Evolutionary conservation across 257 asterid genomes (phyloP).

Genomic region (Avicennia marina): DNA sequence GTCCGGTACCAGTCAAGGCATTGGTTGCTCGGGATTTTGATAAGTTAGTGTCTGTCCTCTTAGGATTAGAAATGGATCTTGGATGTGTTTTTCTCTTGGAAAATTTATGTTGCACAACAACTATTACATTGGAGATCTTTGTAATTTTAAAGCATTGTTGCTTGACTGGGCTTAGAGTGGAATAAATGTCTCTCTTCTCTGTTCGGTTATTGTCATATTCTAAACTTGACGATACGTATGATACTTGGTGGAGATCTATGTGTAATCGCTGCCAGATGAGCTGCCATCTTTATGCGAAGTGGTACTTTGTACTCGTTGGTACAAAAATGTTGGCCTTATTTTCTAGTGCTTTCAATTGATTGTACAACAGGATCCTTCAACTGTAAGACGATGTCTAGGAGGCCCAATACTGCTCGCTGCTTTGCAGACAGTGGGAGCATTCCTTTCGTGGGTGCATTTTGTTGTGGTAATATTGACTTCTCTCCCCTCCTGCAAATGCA

Average conservation of each 20-base stretch:
- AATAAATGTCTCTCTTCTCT: neutral
- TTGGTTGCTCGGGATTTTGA: constrained; percentile 1
- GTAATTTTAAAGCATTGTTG: constrained; percentile 3
- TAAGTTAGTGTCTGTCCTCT: neutral
- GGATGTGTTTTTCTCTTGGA: neutral
- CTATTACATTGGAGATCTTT: neutral
- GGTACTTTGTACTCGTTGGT: constrained; percentile 1
- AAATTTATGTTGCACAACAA: neutral
- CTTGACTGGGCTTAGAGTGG: constrained; percentile 2
- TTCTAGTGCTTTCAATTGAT: constrained; percentile 10
- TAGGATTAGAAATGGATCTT: constrained; percentile 1
- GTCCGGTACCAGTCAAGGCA: neutral
- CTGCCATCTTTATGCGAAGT: neutral
- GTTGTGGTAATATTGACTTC: constrained; percentile 56
- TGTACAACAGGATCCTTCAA: constrained; percentile 22
- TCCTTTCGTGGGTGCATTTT: constrained; percentile 66
- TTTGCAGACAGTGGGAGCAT: constrained; percentile 55
- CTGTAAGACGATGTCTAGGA: constrained; percentile 60
- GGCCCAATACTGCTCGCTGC: constrained; percentile 77
- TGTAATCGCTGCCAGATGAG: neutral
- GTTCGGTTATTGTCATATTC: constrained; percentile 2
- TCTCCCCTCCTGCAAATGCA: neutral
- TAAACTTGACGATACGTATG: neutral
- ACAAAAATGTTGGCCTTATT: constrained; percentile 1
- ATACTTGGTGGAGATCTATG: neutral